These are phyloP conservation scores for Blastomyces emzantsi DNA, from an alignment of 2,329 filamentous ascomycete species.

Conservation along the genomic window DNA sequence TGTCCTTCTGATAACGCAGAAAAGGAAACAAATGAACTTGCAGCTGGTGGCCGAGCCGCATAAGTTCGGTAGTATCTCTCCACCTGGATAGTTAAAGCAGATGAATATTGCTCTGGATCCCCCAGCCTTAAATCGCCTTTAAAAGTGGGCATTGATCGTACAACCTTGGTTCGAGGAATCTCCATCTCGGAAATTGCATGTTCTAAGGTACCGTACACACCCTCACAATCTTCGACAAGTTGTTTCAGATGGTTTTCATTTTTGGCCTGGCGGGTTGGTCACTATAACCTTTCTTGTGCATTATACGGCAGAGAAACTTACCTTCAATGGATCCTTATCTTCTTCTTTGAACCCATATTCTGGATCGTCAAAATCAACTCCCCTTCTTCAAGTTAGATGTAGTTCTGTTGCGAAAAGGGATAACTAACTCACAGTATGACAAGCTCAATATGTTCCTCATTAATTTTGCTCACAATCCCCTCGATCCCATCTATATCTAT, in stretches of 20 bases:
- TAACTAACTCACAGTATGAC: slow-evolving; percentile 57
- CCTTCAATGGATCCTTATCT: slow-evolving; percentile 64
- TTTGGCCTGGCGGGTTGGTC: slow-evolving; percentile 38
- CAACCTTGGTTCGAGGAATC: slow-evolving; percentile 64
- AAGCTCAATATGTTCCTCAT: slow-evolving; percentile 66
- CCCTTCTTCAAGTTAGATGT: slow-evolving; percentile 43
- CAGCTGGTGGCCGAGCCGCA: slow-evolving; percentile 61
- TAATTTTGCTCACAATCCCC: slow-evolving; percentile 64
- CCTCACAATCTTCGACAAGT: slow-evolving; percentile 60
- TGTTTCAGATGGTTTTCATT: slow-evolving; percentile 63
- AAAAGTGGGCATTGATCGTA: slow-evolving; percentile 68
- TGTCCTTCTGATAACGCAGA: slow-evolving; percentile 41
- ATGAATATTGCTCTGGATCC: slow-evolving; percentile 61
- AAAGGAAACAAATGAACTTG: slow-evolving; percentile 63
- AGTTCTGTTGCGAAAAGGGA: background rate
- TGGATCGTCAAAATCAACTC: slow-evolving; percentile 85
- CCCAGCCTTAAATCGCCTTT: slow-evolving; percentile 74
- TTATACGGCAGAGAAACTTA: slow-evolving; percentile 23
- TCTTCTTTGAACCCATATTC: slow-evolving; percentile 92
- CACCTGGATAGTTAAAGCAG: slow-evolving; percentile 71
- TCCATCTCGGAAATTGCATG: slow-evolving; percentile 75
- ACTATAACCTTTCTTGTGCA: background rate
- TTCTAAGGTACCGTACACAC: slow-evolving; percentile 71
- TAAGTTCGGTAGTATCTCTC: slow-evolving; percentile 87
- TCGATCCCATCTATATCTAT: slow-evolving; percentile 65